Base-by-base conservation (phyloP, 2,329 filamentous ascomycete genomes). In the Amylocarpus encephaloides region DNA sequence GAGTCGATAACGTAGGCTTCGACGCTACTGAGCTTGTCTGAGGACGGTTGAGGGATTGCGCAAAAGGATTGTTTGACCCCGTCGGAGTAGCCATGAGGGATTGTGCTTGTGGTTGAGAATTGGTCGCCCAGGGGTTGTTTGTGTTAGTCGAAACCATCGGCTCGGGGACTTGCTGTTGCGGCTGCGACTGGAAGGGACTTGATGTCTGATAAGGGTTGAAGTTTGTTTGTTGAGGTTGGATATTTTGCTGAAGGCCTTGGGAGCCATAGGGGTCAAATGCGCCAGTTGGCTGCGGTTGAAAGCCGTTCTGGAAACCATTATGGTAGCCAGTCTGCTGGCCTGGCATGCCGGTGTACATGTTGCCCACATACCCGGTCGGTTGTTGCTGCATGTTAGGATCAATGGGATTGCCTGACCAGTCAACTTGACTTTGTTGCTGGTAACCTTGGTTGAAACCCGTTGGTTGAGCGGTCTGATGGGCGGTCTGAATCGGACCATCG, bases 41-140 rank as follows among this genome's bases (percentile, higher is more conserved):
- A 65, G 72, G 80, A 64, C 74, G 83, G 71, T 59, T 78, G 63
- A 86, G 82, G n/a, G 84, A 78, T 11, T 79, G 76, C 22, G 93
- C 92, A 65, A 98, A 98, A 2, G 93, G 93, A 66, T 98, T 98
- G 74, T 98, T 98, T 13, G 93, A 97, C 43, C 93, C 93, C 2
- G 93, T 98, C 3, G 88, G 85, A 65, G 89, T 86, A 4, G 90
- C 86, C 65, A 86, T 84, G 56, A 96, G 71, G 1, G 86, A 78
- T 45, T 82, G 73, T 40, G 71, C 67, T 52, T 48, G 47, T 79
- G 74, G 78, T 54, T 71, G 75, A 53, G 75, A 76, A 60, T 74
- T 78, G 26, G 77, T 78, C 19, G 88, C 86, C 88, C 92, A 98
- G 0, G 93, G 93, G 67, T 98, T 98, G 72, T 97, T 94, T 68